Base-by-base conservation (phyloP, 208 protist genomes). In the Trypanosoma platydactyli region DNA sequence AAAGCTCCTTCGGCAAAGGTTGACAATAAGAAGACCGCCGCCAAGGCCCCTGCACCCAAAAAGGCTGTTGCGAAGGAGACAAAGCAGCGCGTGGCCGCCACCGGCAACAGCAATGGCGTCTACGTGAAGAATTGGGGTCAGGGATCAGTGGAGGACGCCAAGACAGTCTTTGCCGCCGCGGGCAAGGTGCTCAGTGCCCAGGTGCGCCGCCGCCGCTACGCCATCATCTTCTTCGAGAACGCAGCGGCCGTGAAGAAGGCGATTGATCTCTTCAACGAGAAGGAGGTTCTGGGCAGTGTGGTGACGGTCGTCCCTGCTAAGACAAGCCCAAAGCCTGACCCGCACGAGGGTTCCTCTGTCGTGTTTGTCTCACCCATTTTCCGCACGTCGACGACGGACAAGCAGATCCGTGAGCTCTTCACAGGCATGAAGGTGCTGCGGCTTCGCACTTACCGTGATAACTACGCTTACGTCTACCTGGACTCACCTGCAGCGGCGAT, bases 41-140 rank as follows among this genome's bases (percentile, higher is more conserved):
- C 76, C 38, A 85, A 85, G 76, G 72, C 67, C 15, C 63, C 72
- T 29, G 76, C 79, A 11, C 70, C 84, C 16, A 79, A 78, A 18
- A 62, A 62, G 62, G 62, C 54, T 7, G 11, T 57, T n/a, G 56
- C 35, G 41, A 70, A 64, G 57, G 63, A 64, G 48, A 50, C 62
- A 15, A 76, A 76, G 62, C 55, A 42, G 20, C 68, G 67, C 52
- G 9, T 9, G 33, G 44, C 69, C 46, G 69, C 75, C 35, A 46
- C 76, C 57, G 79, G 76, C 76, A 75, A 44, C 58, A 67, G 71
- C 67, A 85, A 88, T 73, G 86, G 86, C 62, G 79, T 92, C 71
- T 92, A 92, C 68, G 83, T 92, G 75, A 92, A 92, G 86, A 88
- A 88, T 77, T 89, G 83, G 86, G 86, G 86, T 50, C 79, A 69